Evolutionary conservation across 2,329 filamentous ascomycete species (phyloP), one percentile per base, ranked within the genome.

Genomic region (Diaporthe helianthi): DNA sequence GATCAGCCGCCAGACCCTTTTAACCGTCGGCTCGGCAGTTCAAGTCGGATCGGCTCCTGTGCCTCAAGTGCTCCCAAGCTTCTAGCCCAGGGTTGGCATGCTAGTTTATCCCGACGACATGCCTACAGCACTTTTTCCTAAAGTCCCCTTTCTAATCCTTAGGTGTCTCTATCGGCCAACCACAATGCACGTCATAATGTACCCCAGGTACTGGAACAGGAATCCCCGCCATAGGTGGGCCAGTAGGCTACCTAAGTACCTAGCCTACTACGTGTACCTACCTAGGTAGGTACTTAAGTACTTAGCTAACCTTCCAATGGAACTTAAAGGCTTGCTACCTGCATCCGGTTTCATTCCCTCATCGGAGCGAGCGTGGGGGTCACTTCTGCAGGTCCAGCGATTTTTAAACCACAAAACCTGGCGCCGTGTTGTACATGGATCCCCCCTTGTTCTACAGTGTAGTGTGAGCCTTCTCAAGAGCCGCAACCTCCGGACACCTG

Each of bases 1-100:
- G 29, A 63, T 49, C 58, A 36, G 44, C 44, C 58, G 24, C 58
- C 29, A 63, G n/a, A 36, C 58, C 6, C 12, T 49, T 63, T 49
- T 29, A 49, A 49, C 58, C 58, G 58, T 63, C 58, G 58, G 58
- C 58, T 63, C 58, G 58, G 58, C 58, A 63, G 44, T 63, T 44
- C 58, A 63, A 63, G 58, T 63, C 58, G 58, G 58, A 26, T 49
- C 58, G 58, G 58, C 58, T 49, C 22, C 41, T 55, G 22, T 38
- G n/a, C n/a, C n/a, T n/a, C n/a, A n/a, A n/a, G n/a, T 58, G 54
- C 54, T 24, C 29, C 41, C 41, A 63, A 24, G 58, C 15, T 47
- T 36, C 41, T 47, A 36, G 58, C 19, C 58, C 29, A 31, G 58
- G 44, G 41, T 63, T 63, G 58, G 58, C 58, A 63, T 63, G 44